Base-by-base conservation (phyloP, 345 rosid species). In the Populus nigra region DNA sequence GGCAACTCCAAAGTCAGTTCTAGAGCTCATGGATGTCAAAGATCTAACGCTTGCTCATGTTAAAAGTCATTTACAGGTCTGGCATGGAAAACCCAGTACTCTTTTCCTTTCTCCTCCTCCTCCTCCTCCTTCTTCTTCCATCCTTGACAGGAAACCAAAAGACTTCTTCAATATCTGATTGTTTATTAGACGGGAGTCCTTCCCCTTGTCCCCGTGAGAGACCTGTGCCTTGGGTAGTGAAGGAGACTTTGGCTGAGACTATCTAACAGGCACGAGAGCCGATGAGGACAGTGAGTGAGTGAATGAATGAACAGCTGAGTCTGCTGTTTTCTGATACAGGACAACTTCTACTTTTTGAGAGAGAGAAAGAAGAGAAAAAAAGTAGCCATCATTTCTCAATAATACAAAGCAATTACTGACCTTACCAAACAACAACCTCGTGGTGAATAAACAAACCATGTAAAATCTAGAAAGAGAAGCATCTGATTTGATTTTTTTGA, bases 21-120 rank as follows among this genome's bases (percentile, higher is more conserved):
- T 91, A 66, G 88, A 91, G 88, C 88, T 92, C 18, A 92, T 92
- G 97, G 93, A 88, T 87, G 94, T 88, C 63, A 88, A 84, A 69
- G 97, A 91, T 84, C 90, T 92, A 61, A 89, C 93, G 3, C 86
- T 92, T 17, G 88, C 97, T 68, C 97, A 92, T 76, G 97, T 91
- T 33, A 92, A 92, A 79, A 92, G 97, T 85, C 97, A 91, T 81
- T 86, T 92, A 66, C 97, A 92, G 97, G 97, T 89, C 70, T n/a
- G 41, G 16, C 16, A 59, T 25, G 31, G 31, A 33, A 67, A 17
- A 2, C 36, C 17, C 23, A 45, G n/a, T 29, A 20, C 39, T 8
- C 31, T 66, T 5, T 65, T 25, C 35, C 36, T 77, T 39, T 20
- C 59, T 71, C 25, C 33, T 31, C 33, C 33, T 33, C 36, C 36